These are phyloP conservation scores for Fusarium sp. DNA, from an alignment of 2,329 filamentous ascomycete genomes.

Conservation along the genomic window DNA sequence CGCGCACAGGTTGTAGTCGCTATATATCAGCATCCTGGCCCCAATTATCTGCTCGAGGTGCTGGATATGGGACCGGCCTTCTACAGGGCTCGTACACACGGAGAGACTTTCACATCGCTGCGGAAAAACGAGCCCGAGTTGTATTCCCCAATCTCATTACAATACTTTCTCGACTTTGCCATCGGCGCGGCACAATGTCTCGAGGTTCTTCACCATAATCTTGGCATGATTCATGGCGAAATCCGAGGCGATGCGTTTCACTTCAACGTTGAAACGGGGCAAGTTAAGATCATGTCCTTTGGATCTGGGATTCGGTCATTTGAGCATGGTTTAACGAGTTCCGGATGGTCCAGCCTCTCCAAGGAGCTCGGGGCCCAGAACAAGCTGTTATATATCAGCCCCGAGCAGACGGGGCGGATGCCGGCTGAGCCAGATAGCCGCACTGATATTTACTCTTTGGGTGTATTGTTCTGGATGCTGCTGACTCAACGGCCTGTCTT, in stretches of 20 bases:
- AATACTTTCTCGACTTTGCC: constrained; percentile 87
- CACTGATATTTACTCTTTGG: constrained; percentile 93
- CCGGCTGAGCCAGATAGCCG: constrained; percentile 90
- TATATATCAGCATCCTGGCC: constrained; percentile 81
- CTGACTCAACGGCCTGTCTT: constrained; percentile 83
- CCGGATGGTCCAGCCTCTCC: constrained; percentile 85
- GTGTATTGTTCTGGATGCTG: constrained; percentile 88
- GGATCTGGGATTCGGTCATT: constrained; percentile 88
- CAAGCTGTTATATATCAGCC: constrained; percentile 90
- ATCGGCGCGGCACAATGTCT: constrained; percentile 87
- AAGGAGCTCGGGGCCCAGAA: constrained; percentile 86
- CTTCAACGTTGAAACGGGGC: constrained; percentile 74
- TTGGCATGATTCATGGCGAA: constrained; percentile 89
- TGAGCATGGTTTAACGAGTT: constrained; percentile 85
- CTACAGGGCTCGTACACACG: constrained; percentile 64
- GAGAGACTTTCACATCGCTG: constrained; percentile 59
- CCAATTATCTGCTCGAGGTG: constrained; percentile 74
- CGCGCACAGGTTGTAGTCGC: constrained; percentile 77
- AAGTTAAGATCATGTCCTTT: constrained; percentile 83
- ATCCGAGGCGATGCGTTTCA: constrained; percentile 92
- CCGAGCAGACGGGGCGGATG: constrained; percentile 93
- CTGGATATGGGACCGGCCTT: constrained; percentile 82
- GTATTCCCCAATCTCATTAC: constrained; percentile 71
- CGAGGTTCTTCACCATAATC: constrained; percentile 89
- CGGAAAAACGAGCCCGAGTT: constrained; percentile 58